phyloP scores from a whole-genome alignment of 352 stramenopile genomes.

The Thraustochytrium striatum region DNA sequence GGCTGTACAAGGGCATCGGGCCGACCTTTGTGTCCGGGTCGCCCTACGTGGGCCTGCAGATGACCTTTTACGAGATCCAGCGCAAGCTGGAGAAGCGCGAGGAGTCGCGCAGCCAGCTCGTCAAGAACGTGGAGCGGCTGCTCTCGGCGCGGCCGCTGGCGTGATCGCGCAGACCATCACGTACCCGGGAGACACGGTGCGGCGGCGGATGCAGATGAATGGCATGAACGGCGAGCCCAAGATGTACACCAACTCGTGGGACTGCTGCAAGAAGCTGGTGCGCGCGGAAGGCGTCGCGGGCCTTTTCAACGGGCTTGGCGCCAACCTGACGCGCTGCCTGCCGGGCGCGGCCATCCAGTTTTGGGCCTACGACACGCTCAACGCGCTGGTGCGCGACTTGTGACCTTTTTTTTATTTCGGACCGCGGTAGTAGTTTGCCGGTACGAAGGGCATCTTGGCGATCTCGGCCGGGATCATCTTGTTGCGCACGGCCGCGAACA shows the following conservation, averaged over 20 bases:
- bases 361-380: constrained; percentile 66
- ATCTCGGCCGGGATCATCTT: constrained; percentile 79
- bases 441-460: constrained; percentile 97
- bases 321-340: constrained; percentile 72
- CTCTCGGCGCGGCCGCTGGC: constrained; percentile 68
- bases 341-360: constrained; percentile 80
- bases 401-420: neutral
- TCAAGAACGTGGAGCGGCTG: constrained; percentile 53
- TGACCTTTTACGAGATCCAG: constrained; percentile 55
- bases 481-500: constrained; percentile 92
- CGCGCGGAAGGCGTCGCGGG: constrained; percentile 64
- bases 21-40: constrained; percentile 52
- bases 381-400: constrained; percentile 24
- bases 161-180: constrained; percentile 76
- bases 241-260: constrained; percentile 67
- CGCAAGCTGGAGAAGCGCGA: neutral
- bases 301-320: constrained; percentile 69
- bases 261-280: constrained; percentile 70
- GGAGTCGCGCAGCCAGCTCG: neutral
- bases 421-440: constrained; percentile 85
- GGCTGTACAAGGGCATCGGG: constrained; percentile 58
- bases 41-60: constrained; percentile 55
- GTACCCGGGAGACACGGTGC: constrained; percentile 79
- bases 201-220: constrained; percentile 75
- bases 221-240: constrained; percentile 62